phyloP scores from a whole-genome alignment of 768 basidiomycete genomes.

The Suillus discolor region DNA sequence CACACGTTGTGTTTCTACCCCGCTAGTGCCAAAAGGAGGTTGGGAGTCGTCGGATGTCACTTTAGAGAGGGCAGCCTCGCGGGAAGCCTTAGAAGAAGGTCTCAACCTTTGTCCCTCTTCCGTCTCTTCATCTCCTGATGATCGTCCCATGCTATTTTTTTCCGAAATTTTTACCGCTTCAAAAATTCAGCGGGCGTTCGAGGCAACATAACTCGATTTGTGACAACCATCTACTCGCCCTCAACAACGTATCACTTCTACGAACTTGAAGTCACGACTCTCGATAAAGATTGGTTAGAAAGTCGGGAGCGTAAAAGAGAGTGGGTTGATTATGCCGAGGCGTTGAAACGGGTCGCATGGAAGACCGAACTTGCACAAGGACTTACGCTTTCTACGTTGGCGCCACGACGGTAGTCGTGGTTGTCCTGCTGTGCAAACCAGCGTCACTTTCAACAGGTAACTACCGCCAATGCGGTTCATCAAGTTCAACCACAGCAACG shows the following conservation, averaged over 20 bases:
- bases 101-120: constrained; percentile 80
- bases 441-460: constrained; percentile 10
- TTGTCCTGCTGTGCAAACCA: constrained; percentile 10
- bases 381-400: constrained; percentile 70
- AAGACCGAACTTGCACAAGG: constrained; percentile 84
- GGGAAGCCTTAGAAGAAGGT: constrained; percentile 97
- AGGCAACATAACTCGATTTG: constrained; percentile 83
- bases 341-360: constrained; percentile 73
- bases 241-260: constrained; percentile 89
- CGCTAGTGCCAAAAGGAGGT: constrained; percentile 87
- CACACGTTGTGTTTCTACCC: constrained; percentile 4
- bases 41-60: constrained; percentile 82
- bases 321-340: constrained; percentile 89
- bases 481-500: constrained; percentile 9
- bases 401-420: constrained; percentile 48
- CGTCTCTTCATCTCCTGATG: constrained; percentile 75
- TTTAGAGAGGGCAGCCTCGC: constrained; percentile 85
- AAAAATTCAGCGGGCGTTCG: constrained; percentile 75
- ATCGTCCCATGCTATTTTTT: constrained; percentile 45
- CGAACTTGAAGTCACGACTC: constrained; percentile 77
- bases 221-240: constrained; percentile 78
- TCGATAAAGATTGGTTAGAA: constrained; percentile 85
- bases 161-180: constrained; percentile 30
- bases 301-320: constrained; percentile 77
- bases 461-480: constrained; percentile 14